These are phyloP conservation scores for Rhodotorula diobovata DNA, from an alignment of 768 basidiomycete species.

Conservation along the genomic window DNA sequence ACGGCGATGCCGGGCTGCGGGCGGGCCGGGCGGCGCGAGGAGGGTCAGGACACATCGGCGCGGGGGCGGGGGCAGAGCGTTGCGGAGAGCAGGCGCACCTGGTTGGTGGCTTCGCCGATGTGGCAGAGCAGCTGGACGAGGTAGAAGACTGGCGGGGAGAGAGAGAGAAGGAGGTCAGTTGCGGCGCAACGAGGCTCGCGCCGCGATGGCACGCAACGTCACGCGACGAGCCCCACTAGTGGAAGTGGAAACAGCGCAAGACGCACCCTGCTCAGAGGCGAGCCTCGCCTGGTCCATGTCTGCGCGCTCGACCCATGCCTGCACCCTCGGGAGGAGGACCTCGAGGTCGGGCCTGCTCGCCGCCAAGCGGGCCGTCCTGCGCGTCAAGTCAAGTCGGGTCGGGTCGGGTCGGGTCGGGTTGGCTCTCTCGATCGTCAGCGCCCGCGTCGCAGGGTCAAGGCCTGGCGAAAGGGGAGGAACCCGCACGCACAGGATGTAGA, in stretches of 20 bases:
- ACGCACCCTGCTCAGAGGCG: constrained; percentile 17
- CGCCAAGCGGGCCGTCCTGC: constrained; percentile 11
- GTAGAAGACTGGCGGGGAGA: constrained; percentile 2
- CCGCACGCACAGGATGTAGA: constrained; percentile 65
- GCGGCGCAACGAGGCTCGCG: no score
- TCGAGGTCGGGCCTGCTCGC: background rate
- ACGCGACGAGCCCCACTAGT: no score
- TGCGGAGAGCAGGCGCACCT: constrained; percentile 10
- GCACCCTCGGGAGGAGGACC: background rate
- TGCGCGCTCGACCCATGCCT: constrained; percentile 1
- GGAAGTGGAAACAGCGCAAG: background rate
- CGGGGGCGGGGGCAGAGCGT: background rate
- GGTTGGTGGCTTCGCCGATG: background rate
- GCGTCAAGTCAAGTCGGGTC: no score
- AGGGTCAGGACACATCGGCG: background rate
- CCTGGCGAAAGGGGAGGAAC: fast-evolving
- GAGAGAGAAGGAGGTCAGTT: background rate
- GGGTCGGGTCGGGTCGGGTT: no score
- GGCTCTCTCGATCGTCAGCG: background rate
- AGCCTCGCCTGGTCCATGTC: constrained; percentile 8
- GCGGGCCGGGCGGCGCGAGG: background rate
- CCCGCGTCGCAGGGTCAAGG: background rate
- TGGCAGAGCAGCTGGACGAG: constrained; percentile 1
- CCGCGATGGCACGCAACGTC: background rate
- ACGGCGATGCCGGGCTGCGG: constrained; percentile 54